phyloP scores from a whole-genome alignment of 768 basidiomycete genomes.

The Agrocybe chaxingu region DNA sequence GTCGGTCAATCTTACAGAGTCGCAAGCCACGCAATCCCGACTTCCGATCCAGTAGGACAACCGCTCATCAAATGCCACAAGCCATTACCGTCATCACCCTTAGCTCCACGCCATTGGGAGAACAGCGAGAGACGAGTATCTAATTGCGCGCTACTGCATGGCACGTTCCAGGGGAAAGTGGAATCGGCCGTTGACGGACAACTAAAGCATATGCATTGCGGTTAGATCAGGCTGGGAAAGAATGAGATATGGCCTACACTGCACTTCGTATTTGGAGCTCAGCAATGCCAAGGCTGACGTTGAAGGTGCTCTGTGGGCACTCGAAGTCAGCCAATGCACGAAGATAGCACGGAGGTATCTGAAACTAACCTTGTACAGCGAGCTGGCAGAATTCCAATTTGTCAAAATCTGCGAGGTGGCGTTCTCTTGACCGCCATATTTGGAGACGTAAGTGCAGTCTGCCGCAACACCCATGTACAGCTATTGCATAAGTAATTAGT shows the following conservation, averaged over 20 bases:
- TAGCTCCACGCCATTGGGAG: conserved; percentile 76
- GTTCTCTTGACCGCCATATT: conserved; percentile 59
- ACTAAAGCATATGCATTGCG: conserved; percentile 24
- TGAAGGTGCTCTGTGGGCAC: conserved; percentile 61
- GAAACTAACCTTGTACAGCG: conserved; percentile 57
- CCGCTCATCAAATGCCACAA: conserved; percentile 90
- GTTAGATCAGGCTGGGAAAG: background rate
- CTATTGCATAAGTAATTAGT: conserved; percentile 21
- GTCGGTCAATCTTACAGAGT: conserved; percentile 50
- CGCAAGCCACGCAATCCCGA: conserved; percentile 87
- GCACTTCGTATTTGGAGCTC: conserved; percentile 71
- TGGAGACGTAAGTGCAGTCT: conserved; percentile 74
- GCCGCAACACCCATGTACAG: conserved; percentile 85
- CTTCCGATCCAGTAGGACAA: conserved; percentile 76
- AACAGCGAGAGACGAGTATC: conserved; percentile 75
- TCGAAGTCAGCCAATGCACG: conserved; percentile 2
- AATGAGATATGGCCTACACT: conserved; percentile 29
- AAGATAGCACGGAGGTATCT: background rate
- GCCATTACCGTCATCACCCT: conserved; percentile 71
- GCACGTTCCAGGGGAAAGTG: conserved; percentile 70
- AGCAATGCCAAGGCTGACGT: conserved; percentile 79
- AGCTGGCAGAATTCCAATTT: conserved; percentile 76
- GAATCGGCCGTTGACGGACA: conserved; percentile 60
- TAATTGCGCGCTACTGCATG: conserved; percentile 55
- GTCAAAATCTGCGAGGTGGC: conserved; percentile 75